Evolutionary conservation across 805 yeast genomes (phyloP), one percentile per base, ranked within the genome.

Genomic region (Limtongozyma cylindracea): DNA sequence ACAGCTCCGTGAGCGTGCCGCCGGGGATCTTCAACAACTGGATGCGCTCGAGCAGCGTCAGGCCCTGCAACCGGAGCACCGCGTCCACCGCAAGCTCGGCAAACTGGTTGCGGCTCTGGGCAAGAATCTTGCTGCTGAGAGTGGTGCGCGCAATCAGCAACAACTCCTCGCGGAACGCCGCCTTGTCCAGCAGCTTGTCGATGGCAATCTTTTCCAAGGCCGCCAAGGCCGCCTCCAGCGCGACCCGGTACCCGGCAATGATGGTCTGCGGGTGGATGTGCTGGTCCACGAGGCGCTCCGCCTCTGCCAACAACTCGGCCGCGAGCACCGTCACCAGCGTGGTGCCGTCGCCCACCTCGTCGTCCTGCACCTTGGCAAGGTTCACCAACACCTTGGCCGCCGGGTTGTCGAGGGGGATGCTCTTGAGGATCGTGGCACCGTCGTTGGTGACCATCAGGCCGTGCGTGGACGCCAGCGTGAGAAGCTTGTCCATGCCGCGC

Each of bases 261-360:
- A 88, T 84, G 4, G 95, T 84, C 47, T 84, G 96, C 18, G 99
- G 98, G 47, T 88, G 98, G 31, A 88, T 88, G 41, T 73, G 82
- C 43, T 70, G 73, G 32, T 80, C 92, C 21, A 88, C 73, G 30
- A 88, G 61, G 41, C 69, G 68, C 47, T 88, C 95, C 16, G 96
- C 95, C 50, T 84, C 95, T 42, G 92, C 65, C 32, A 88, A 55
- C 27, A 88, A 57, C 47, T 88, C 96, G 7, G 94, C 82, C 19
- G 84, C 68, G 26, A 84, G 50, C 8, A 88, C 74, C 1, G 95
- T 80, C 16, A 91, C 98, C 13, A 93, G 73, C 0, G 98, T 84
- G 19, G 99, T 88, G 33, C 99, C 99, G 41, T 88, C 96, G 28
- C 96, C 96, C 32, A 84, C 93, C 45, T 84, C 95, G 28, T 91